Conservation (phyloP, 2,329 filamentous ascomycete genomes). For the Ceratocystis cubensis region DNA sequence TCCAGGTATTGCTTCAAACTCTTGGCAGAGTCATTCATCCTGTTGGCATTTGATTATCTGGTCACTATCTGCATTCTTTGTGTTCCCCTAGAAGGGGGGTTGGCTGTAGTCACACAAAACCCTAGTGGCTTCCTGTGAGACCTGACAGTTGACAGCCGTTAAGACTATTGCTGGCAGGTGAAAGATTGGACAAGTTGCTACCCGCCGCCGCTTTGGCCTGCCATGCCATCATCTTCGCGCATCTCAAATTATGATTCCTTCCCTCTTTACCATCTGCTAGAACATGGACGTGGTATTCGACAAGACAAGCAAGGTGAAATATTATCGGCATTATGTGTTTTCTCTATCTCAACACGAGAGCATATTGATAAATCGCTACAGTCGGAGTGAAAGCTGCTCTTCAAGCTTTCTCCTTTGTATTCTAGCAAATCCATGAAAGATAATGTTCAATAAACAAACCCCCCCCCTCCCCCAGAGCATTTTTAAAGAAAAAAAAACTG, state of each 20-base stretch:
- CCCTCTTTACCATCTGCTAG: no score
- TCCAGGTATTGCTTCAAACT: neutral
- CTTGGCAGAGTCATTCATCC: neutral
- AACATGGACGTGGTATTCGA: neutral
- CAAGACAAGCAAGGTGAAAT: neutral
- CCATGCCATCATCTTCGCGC: no score
- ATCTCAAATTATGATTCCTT: no score
- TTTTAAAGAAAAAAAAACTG: neutral
- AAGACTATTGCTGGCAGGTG: neutral
- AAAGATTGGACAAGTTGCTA: no score
- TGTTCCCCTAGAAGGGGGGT: neutral
- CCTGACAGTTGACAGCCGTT: neutral
- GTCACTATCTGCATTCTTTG: neutral
- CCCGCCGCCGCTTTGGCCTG: no score
- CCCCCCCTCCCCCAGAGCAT: neutral
- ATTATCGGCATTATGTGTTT: constrained; percentile 1
- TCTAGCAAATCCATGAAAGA: neutral
- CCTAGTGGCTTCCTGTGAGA: neutral
- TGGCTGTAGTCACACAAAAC: neutral
- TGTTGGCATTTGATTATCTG: neutral
- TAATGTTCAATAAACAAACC: neutral
- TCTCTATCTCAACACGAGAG: neutral
- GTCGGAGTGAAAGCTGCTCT: neutral
- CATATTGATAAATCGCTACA: neutral
- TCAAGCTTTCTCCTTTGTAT: neutral